Evolutionary conservation across 2,329 filamentous ascomycete species (phyloP).

Genomic region (Elsinoe perseae): DNA sequence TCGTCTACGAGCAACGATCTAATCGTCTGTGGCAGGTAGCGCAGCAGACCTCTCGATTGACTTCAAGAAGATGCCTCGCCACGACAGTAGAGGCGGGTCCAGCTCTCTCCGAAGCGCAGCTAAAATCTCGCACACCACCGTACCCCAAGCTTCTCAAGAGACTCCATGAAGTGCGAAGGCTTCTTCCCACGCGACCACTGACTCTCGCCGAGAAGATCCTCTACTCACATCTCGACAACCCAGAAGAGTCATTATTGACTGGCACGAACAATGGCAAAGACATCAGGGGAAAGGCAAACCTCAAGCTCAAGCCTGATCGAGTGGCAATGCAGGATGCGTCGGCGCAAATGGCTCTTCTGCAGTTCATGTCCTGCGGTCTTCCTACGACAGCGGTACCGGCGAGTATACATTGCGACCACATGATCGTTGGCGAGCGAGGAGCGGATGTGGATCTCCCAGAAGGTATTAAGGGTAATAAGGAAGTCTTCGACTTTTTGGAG

Average conservation of each 20-base stretch:
- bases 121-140: conserved; percentile 58
- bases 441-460: conserved; percentile 76
- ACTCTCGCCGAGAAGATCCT: conserved; percentile 85
- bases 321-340: conserved; percentile 99
- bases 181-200: conserved; percentile 57
- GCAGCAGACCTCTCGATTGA: neutral
- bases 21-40: neutral
- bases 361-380: conserved; percentile 96
- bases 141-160: conserved; percentile 75
- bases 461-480: conserved; percentile 85
- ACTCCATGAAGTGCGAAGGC: conserved; percentile 64
- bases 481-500: conserved; percentile 96
- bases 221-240: conserved; percentile 89
- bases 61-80: conserved; percentile 25
- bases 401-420: conserved; percentile 97
- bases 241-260: conserved; percentile 77
- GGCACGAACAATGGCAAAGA: conserved; percentile 75
- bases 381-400: conserved; percentile 86
- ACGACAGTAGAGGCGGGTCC: conserved; percentile 22
- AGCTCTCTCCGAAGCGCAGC: conserved; percentile 25
- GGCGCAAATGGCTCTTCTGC: conserved; percentile 93
- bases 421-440: conserved; percentile 92
- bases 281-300: conserved; percentile 79
- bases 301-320: conserved; percentile 94
- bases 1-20: neutral